Base-by-base conservation (phyloP, 495 filamentous ascomycete genomes). In the Amorphotheca resinae region DNA sequence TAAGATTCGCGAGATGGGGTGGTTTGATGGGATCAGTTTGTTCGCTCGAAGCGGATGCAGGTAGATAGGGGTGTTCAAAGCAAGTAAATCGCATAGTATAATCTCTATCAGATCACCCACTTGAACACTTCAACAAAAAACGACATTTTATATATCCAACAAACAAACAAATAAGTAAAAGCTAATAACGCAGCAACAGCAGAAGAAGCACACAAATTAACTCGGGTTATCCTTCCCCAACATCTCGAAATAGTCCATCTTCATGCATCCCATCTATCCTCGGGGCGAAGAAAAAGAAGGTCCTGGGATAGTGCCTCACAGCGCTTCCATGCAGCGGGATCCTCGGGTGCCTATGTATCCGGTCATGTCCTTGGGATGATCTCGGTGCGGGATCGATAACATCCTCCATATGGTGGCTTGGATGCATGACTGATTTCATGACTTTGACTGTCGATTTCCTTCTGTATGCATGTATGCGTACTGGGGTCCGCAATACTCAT, bases 351-450 rank as follows among this genome's bases (percentile, higher is more conserved):
- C n/a, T n/a, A n/a, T n/a, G n/a, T n/a, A n/a, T n/a, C n/a, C n/a
- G 25, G 25, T 28, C 5, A 11, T 28, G 25, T 28, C 25, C 25
- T 28, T 28, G 25, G 25, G 5, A 28, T 28, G 25, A 11, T 11
- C 5, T 28, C 25, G 5, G 11, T 28, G 11, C 25, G 25, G 25
- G 5, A 28, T 28, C 25, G 25, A 11, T 11, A 28, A 11, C 11
- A 28, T 28, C 25, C 25, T 5, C 25, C 5, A 11, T 37, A 37
- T 37, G 8, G 14, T 20, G 34, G 22, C 12, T 9, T 31, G 33
- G 41, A 8, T 48, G 52, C 48, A 55, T 55, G 52, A 49, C 52
- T 55, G 52, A 42, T 39, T 21, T 5, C 52, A 55, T 55, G 52
- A 51, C 52, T 51, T 48, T 20, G 21, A 44, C 45, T 55, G 48